phyloP scores from a whole-genome alignment of 2,329 filamentous ascomycete genomes.

The Exserohilum turcica region DNA sequence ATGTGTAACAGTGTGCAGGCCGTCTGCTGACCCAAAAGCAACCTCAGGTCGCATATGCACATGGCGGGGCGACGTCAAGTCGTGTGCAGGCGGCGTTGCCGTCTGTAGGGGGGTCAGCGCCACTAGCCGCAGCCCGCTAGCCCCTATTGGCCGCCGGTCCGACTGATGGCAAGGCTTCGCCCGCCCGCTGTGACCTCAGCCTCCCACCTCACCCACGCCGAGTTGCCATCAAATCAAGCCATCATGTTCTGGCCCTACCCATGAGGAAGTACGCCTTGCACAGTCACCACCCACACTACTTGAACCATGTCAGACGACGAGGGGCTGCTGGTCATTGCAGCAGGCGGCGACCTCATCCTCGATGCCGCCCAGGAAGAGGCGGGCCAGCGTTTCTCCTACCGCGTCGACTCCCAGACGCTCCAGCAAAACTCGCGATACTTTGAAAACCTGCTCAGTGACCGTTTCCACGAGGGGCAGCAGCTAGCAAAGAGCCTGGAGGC shows the following conservation, averaged over 20 bases:
- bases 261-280: constrained; percentile 42
- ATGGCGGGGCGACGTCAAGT: neutral
- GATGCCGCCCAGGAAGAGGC: constrained; percentile 69
- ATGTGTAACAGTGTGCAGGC: neutral
- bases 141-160: constrained; percentile 8
- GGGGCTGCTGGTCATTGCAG: constrained; percentile 58
- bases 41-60: neutral
- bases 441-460: constrained; percentile 66
- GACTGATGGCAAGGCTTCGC: constrained; percentile 1
- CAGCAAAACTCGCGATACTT: constrained; percentile 72
- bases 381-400: constrained; percentile 61
- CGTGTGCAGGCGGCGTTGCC: neutral
- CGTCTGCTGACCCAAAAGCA: neutral
- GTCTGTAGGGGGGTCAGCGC: neutral
- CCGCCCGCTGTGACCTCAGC: constrained; percentile 17
- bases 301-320: constrained; percentile 33
- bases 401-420: constrained; percentile 63
- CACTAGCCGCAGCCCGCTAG: constrained; percentile 3
- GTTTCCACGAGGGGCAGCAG: constrained; percentile 66
- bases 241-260: constrained; percentile 59
- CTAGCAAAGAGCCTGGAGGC: constrained; percentile 59
- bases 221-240: constrained; percentile 18
- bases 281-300: constrained; percentile 2
- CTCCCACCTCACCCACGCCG: constrained; percentile 13
- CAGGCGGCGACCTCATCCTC: constrained; percentile 68